A percentile compares a stretch with the other conserved stretches of the same genome.
Evolutionary conservation across 2,329 filamentous ascomycete genomes (phyloP).

Genomic region (Coccinonectria pachysandricola): DNA sequence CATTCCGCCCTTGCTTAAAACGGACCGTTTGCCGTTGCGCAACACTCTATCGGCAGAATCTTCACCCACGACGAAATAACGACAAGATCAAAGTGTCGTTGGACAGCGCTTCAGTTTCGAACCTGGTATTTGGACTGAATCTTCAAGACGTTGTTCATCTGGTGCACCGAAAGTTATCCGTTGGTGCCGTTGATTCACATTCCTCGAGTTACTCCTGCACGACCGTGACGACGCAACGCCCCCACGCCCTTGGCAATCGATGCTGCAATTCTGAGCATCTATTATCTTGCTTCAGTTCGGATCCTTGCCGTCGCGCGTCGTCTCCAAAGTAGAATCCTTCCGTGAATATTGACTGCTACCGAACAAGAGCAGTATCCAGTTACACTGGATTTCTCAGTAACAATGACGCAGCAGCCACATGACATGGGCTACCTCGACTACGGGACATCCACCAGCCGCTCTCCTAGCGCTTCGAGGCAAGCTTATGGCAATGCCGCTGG

Average conservation of each 20-base stretch:
- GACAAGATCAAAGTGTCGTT: too few relatives aligned
- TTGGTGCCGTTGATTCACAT: constrained; percentile 3
- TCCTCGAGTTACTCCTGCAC: constrained; percentile 11
- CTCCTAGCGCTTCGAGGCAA: constrained; percentile 59
- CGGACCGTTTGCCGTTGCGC: too few relatives aligned
- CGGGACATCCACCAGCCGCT: constrained; percentile 46
- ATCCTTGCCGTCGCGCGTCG: constrained; percentile 2
- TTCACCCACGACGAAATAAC: too few relatives aligned
- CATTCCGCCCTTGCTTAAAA: too few relatives aligned
- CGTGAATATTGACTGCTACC: constrained; percentile 15
- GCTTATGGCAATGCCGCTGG: constrained; percentile 35
- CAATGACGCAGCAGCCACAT: constrained; percentile 39
- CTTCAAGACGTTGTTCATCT: constrained; percentile 6
- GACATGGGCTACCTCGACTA: constrained; percentile 66
- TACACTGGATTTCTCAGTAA: constrained; percentile 14
- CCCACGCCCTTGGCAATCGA: too few relatives aligned
- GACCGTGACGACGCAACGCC: constrained; percentile 13
- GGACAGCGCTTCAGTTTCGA: too few relatives aligned
- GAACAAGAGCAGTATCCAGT: constrained; percentile 15
- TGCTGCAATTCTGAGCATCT: constrained; percentile 12
- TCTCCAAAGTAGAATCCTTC: too few relatives aligned
- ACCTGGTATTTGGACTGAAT: too few relatives aligned
- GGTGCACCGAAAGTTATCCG: constrained; percentile 8
- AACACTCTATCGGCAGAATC: too few relatives aligned
- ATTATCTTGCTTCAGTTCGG: too few relatives aligned